phyloP scores from a whole-genome alignment of 441 rosid genomes.

The Omphalea diandra region DNA sequence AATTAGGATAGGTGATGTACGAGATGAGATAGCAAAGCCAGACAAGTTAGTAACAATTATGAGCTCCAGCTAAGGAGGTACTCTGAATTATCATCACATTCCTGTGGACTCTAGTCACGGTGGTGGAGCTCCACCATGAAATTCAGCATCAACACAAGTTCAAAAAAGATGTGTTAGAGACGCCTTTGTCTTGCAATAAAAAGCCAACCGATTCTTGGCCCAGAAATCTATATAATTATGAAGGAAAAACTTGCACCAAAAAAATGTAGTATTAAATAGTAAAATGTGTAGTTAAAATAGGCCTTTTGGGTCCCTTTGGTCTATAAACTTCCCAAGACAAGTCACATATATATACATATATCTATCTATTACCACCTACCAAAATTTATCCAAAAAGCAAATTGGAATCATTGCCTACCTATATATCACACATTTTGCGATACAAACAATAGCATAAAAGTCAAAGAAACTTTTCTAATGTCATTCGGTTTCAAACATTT shows the following conservation, averaged over 20 bases:
- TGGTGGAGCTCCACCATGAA: constrained; percentile 28
- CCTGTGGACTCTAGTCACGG: constrained; percentile 29
- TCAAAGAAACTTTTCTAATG: constrained; percentile 26
- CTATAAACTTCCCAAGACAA: not conserved
- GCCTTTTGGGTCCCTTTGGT: constrained; percentile 26
- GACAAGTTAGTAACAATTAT: constrained; percentile 23
- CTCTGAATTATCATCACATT: constrained; percentile 18
- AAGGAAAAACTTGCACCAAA: constrained; percentile 21
- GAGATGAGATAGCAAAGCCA: constrained; percentile 12
- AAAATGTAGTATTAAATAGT: not conserved
- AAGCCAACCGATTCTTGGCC: constrained; percentile 32
- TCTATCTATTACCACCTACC: too few relatives aligned
- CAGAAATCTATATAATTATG: constrained; percentile 24
- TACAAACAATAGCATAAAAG: constrained; percentile 21
- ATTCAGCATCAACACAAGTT: constrained; percentile 31
- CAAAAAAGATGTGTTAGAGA: constrained; percentile 2
- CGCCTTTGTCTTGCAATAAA: not conserved
- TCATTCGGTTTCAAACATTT: constrained; percentile 31
- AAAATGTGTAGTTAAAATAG: constrained; percentile 15
- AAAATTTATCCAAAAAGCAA: too few relatives aligned
- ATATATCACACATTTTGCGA: not conserved
- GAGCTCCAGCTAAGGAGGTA: constrained; percentile 48
- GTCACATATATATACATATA: not conserved
- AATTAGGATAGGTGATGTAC: not conserved
- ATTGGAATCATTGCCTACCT: constrained; percentile 24